Evolutionary conservation across 106 monocot genomes (phyloP), one percentile per base, ranked within the genome.

Genomic region (Vanilla planifolia): DNA sequence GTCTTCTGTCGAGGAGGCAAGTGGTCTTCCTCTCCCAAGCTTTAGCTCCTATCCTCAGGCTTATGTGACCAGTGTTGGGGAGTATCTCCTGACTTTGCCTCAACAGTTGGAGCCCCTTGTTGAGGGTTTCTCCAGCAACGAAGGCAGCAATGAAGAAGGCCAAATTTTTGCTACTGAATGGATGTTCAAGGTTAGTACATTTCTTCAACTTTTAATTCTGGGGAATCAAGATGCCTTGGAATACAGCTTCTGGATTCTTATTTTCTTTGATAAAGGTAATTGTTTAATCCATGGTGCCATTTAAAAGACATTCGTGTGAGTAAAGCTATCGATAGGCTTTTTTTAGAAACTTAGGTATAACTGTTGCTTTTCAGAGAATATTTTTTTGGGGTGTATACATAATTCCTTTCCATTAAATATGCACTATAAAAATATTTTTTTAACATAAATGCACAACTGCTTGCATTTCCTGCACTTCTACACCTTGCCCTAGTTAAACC

Each of bases 121-220:
- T 17, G 95, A 90, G 71, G 86, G 83, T 20, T 80, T 84, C 58
- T 73, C 89, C 24, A 68, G 64, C 55, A 63, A 64, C 26, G 88
- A 85, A 53, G 51, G 68, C 19, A 60, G 73, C 26, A 53, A 72
- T 55, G 95, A 96, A 48, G 95, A 95, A 26, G 86, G 87, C 3
- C 96, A 96, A 41, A 71, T 96, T 55, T 91, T 96, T 56, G 96
- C 96, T 21, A 91, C 90, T n/a, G 96, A 96, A 65, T 96, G 96
- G 96, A 84, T 96, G 80, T 87, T 90, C 47, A 96, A 96, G 90
- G 90, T 96, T 79, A 76, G 62, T 7, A 46, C 19, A 48, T 36
- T 41, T 21, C 6, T 43, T 57, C 41, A 36, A 23, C n/a, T 28
- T 30, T 2, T 61, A 16, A 27, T 42, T 19, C 53, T 59, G 10